A percentile compares a stretch with the other conserved stretches of the same genome.
These are phyloP conservation scores for Xylaria telfairii DNA, from an alignment of 495 filamentous ascomycete species.

Conservation along the genomic window DNA sequence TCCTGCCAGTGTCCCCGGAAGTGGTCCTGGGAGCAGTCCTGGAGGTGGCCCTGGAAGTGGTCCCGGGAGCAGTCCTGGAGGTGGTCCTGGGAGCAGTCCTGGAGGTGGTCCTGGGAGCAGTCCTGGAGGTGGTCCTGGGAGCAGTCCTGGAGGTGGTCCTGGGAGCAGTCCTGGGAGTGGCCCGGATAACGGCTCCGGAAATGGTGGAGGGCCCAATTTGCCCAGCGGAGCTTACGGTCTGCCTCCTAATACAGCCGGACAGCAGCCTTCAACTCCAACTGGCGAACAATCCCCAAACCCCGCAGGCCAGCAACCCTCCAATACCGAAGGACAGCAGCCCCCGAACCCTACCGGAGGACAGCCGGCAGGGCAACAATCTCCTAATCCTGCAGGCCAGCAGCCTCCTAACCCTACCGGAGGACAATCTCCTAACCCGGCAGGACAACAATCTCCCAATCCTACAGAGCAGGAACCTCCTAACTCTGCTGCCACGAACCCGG, in stretches of 20 bases:
- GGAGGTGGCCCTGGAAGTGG: background rate
- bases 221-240: slow-evolving; percentile 26
- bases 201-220: background rate
- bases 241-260: slow-evolving; percentile 16
- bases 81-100: background rate
- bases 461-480: slow-evolving; percentile 10
- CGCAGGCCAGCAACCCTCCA: background rate
- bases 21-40: too few species aligned
- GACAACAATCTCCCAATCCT: slow-evolving; percentile 1
- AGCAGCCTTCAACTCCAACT: slow-evolving; percentile 11
- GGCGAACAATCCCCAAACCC: slow-evolving; percentile 9
- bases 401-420: background rate
- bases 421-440: slow-evolving; percentile 1
- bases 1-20: background rate
- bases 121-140: background rate
- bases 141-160: background rate
- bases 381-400: background rate
- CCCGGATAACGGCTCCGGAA: background rate
- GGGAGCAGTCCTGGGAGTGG: background rate
- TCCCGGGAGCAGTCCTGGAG: slow-evolving; percentile 1
- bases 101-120: background rate
- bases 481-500: background rate
- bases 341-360: too few species aligned
- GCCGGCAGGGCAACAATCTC: background rate
- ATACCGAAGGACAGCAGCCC: background rate